These are phyloP conservation scores for Aurinia saxatilis DNA, from an alignment of 345 rosid genomes.

Conservation along the genomic window DNA sequence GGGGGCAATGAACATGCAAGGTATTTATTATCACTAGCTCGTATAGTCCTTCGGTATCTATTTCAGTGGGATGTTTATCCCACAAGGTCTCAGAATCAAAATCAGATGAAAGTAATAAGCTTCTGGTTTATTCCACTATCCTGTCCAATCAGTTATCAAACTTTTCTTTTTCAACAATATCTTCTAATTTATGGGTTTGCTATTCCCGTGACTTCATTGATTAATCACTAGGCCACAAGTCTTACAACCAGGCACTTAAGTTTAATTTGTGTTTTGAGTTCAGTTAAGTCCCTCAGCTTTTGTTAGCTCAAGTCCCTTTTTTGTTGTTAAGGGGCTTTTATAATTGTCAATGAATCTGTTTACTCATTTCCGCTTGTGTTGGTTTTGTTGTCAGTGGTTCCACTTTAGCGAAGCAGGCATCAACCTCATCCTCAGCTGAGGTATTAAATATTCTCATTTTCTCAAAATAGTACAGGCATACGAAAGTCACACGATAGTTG, in stretches of 20 bases:
- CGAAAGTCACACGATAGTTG: no score
- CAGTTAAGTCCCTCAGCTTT: no score
- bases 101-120: no score
- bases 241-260: not conserved
- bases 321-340: not conserved
- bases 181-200: not conserved
- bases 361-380: not conserved
- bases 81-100: no score
- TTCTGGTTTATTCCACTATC: not conserved
- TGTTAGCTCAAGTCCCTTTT: not conserved
- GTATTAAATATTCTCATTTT: constrained; percentile 28
- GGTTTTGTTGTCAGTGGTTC: constrained; percentile 35
- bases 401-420: constrained; percentile 43
- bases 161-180: not conserved
- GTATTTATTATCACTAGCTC: no score
- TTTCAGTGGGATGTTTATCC: not conserved
- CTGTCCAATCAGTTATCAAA: not conserved
- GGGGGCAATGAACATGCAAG: no score
- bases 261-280: no score
- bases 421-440: constrained; percentile 56
- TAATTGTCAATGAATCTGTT: no score
- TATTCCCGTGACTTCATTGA: not conserved
- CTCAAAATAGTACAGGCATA: no score
- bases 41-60: not conserved
- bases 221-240: not conserved